Conservation (phyloP, 352 stramenopile genomes). For the Globisporangium cystogenes region DNA sequence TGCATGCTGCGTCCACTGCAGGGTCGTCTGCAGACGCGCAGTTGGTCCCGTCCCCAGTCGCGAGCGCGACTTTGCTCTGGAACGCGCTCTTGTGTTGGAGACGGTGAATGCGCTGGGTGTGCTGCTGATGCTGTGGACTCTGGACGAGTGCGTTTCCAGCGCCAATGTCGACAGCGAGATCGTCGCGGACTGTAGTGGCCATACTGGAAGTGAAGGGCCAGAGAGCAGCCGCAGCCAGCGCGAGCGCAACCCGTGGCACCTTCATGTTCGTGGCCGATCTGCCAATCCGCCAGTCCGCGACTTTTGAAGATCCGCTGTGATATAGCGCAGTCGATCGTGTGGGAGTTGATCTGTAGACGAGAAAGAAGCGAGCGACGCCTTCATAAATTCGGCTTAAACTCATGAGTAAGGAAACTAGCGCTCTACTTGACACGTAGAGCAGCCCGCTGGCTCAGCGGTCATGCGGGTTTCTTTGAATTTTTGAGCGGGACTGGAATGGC, state of each 20-base stretch:
- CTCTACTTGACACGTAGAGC: conserved; percentile 85
- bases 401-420: conserved; percentile 92
- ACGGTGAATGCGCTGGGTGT: not conserved
- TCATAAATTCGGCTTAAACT: conserved; percentile 73
- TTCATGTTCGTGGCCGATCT: no score
- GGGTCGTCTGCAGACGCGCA: conserved; percentile 16
- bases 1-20: conserved; percentile 21
- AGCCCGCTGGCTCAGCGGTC: conserved; percentile 34
- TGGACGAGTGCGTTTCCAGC: not conserved
- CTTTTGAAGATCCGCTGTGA: conserved; percentile 12
- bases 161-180: not conserved
- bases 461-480: conserved; percentile 52
- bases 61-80: not conserved
- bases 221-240: not conserved
- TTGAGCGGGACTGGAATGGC: conserved; percentile 77
- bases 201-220: not conserved
- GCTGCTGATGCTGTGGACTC: not conserved
- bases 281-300: no score
- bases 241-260: not conserved
- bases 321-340: not conserved
- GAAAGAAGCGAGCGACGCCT: no score
- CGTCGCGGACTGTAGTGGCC: no score
- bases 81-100: not conserved
- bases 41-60: not conserved
- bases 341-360: not conserved